These are phyloP conservation scores for Aaosphaeria pasadenensis DNA, from an alignment of 2,329 filamentous ascomycete genomes.

Conservation along the genomic window DNA sequence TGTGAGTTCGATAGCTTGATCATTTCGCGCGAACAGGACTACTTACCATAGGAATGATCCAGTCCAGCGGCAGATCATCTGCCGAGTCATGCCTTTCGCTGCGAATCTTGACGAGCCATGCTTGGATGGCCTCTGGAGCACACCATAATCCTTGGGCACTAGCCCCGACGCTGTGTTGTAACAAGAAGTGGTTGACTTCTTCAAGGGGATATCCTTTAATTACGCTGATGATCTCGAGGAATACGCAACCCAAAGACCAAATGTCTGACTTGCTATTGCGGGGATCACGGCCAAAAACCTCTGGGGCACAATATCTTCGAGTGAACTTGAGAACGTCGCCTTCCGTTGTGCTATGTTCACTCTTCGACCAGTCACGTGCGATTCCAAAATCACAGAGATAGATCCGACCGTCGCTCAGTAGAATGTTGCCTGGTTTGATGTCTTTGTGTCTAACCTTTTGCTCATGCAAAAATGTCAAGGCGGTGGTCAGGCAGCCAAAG, in stretches of 20 bases:
- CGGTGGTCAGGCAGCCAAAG: constrained; percentile 3
- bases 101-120: constrained; percentile 11
- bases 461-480: constrained; percentile 2
- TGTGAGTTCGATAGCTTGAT: not conserved
- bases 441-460: constrained; percentile 19
- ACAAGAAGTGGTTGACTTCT: constrained; percentile 10
- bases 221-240: constrained; percentile 16
- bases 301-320: constrained; percentile 16
- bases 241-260: constrained; percentile 19
- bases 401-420: constrained; percentile 10
- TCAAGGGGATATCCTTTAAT: constrained; percentile 10
- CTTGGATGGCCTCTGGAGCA: constrained; percentile 8
- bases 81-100: constrained; percentile 9
- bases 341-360: constrained; percentile 11
- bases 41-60: constrained; percentile 15
- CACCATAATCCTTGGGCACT: constrained; percentile 11
- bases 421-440: constrained; percentile 27
- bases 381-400: constrained; percentile 19
- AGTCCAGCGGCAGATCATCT: constrained; percentile 13
- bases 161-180: constrained; percentile 2
- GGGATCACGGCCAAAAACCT: constrained; percentile 8
- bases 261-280: constrained; percentile 18
- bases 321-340: constrained; percentile 9
- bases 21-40: not conserved
- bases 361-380: constrained; percentile 1